Conservation (phyloP, 805 yeast genomes). For the Wickerhamomyces queroliae region DNA sequence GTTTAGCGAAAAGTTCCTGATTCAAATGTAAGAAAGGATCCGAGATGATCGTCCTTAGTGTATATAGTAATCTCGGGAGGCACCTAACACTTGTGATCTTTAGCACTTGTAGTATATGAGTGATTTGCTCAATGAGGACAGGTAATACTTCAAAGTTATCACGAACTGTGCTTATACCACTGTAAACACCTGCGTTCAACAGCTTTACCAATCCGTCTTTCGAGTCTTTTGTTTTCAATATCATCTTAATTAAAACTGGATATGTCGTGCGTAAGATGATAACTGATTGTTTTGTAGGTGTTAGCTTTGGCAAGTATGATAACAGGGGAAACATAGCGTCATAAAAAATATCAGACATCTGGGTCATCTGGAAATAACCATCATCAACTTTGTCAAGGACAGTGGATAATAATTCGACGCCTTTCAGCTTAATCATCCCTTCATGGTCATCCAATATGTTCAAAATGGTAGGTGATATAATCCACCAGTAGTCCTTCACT, state of each 20-base stretch:
- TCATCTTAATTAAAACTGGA: slow-evolving; percentile 11
- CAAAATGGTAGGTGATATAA: slow-evolving; percentile 19
- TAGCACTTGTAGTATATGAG: slow-evolving; percentile 5
- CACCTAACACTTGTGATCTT: slow-evolving; percentile 5
- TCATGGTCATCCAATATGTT: slow-evolving; percentile 24
- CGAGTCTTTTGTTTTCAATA: neutral
- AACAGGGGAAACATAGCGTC: slow-evolving; percentile 18
- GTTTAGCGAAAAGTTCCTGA: slow-evolving; percentile 6
- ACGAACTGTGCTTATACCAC: slow-evolving; percentile 11
- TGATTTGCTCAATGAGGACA: slow-evolving; percentile 7
- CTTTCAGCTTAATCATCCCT: slow-evolving; percentile 17
- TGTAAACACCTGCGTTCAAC: slow-evolving; percentile 14
- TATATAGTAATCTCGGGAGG: slow-evolving; percentile 16
- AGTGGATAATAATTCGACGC: slow-evolving; percentile 12
- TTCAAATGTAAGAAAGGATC: slow-evolving; percentile 18
- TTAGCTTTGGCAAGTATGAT: slow-evolving; percentile 20
- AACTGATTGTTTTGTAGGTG: slow-evolving; percentile 14
- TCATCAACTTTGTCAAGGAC: slow-evolving; percentile 13
- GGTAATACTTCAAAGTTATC: slow-evolving; percentile 14
- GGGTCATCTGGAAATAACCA: slow-evolving; percentile 12
- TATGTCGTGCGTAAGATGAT: slow-evolving; percentile 11
- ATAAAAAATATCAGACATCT: slow-evolving; percentile 11
- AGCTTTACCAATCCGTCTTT: slow-evolving; percentile 7
- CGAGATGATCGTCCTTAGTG: slow-evolving; percentile 14
- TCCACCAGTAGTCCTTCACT: slow-evolving; percentile 18